Evolutionary conservation across 75 land plant genomes (phyloP).

Genomic region (Azolla pinnata): DNA sequence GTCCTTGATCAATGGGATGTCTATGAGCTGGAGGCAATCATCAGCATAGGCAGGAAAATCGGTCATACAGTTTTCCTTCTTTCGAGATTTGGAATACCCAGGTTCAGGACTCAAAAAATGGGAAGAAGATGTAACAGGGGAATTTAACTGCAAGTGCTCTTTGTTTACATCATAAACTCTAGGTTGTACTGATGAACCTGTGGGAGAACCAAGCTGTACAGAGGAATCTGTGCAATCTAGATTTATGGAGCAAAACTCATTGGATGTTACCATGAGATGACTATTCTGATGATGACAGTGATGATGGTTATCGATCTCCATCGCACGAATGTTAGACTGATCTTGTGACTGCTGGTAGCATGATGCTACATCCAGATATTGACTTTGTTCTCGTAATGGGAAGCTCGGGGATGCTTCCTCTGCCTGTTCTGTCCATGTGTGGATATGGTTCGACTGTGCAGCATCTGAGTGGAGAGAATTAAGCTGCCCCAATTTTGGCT

Average conservation of each 20-base stretch:
- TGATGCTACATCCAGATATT: too few relatives aligned
- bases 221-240: background rate
- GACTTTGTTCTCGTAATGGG: too few relatives aligned
- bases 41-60: background rate
- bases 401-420: too few relatives aligned
- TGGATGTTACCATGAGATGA: background rate
- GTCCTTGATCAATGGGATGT: background rate
- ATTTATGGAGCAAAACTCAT: background rate
- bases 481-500: background rate
- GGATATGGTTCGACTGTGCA: too few relatives aligned
- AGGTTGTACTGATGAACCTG: background rate
- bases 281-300: too few relatives aligned
- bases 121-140: background rate
- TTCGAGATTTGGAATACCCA: background rate
- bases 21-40: background rate
- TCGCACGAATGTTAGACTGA: slow-evolving; percentile 5
- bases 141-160: background rate
- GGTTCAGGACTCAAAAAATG: background rate
- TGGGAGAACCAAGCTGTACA: background rate
- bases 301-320: background rate
- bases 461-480: too few relatives aligned
- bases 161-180: background rate
- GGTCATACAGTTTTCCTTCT: background rate
- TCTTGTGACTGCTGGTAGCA: slow-evolving; percentile 4
- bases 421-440: slow-evolving; percentile 1